Percentiles rank a stretch among this genome's conserved stretches.
Evolutionary conservation across 2,329 filamentous ascomycete species (phyloP).

Genomic region (Ramularia collo-cygni): DNA sequence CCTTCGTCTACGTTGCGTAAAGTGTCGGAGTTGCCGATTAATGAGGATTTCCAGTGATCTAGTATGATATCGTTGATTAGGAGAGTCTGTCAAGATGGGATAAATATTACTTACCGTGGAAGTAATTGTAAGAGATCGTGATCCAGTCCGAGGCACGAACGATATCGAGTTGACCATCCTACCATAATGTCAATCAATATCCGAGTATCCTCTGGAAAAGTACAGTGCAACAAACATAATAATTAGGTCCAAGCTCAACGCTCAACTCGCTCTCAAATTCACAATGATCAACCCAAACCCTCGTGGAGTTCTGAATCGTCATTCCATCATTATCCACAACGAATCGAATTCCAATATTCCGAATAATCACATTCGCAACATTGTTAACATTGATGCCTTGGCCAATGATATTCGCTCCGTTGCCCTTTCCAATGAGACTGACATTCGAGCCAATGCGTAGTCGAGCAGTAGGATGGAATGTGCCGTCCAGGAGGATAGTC

Average conservation of each 20-base stretch:
- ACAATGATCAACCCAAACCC: slow-evolving; percentile 45
- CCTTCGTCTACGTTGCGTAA: slow-evolving; percentile 39
- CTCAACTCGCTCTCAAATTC: slow-evolving; percentile 41
- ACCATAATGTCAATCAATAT: not conserved
- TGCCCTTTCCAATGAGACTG: slow-evolving; percentile 35
- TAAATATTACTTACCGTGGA: slow-evolving; percentile 36
- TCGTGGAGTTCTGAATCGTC: slow-evolving; percentile 39
- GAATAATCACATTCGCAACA: slow-evolving; percentile 36
- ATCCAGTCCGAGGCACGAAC: slow-evolving; percentile 41
- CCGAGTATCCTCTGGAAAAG: not conserved
- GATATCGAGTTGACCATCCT: slow-evolving; percentile 43
- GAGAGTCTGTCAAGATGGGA: too few species aligned
- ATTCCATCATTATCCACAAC: slow-evolving; percentile 39
- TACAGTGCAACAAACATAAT: slow-evolving; percentile 13
- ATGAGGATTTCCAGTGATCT: slow-evolving; percentile 42
- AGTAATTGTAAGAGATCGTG: slow-evolving; percentile 45
- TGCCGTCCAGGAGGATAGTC: slow-evolving; percentile 41
- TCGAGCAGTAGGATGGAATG: slow-evolving; percentile 37
- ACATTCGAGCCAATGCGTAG: slow-evolving; percentile 43
- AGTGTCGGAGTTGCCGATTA: slow-evolving; percentile 37
- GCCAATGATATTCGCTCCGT: slow-evolving; percentile 32
- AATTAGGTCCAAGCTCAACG: slow-evolving; percentile 17
- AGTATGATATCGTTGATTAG: too few species aligned
- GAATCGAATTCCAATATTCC: slow-evolving; percentile 32
- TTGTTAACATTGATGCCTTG: slow-evolving; percentile 33